phyloP scores from a whole-genome alignment of 495 filamentous ascomycete species.

The Podospora fimiseda region DNA sequence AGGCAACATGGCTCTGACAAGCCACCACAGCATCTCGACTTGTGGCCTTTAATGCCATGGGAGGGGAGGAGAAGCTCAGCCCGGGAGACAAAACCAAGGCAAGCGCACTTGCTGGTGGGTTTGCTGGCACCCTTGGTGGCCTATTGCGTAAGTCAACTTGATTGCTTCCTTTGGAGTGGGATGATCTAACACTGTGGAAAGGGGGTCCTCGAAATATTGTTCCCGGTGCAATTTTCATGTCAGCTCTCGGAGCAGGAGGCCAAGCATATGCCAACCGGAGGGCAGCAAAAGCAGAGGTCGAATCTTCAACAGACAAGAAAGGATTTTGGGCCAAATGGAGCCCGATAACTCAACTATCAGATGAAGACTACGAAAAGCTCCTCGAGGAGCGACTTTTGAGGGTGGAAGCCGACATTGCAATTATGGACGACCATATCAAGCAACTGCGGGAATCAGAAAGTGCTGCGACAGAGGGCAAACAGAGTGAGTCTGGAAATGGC shows the following conservation, averaged over 20 bases:
- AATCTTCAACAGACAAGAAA: conserved; percentile 2
- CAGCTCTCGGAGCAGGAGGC: conserved; percentile 31
- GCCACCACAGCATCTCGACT: conserved; percentile 29
- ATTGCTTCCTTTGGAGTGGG: background rate
- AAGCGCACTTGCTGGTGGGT: conserved; percentile 61
- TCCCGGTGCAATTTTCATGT: conserved; percentile 34
- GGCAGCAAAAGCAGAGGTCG: conserved; percentile 2
- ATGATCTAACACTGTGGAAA: conserved; percentile 19
- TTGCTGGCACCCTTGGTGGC: conserved; percentile 61
- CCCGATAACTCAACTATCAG: conserved; percentile 66
- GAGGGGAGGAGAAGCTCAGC: conserved; percentile 43
- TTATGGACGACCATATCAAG: conserved; percentile 79
- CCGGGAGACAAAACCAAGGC: conserved; percentile 51
- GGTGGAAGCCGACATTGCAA: conserved; percentile 76
- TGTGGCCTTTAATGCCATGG: conserved; percentile 28
- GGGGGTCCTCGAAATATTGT: conserved; percentile 39
- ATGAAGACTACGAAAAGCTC: conserved; percentile 72
- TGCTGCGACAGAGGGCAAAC: background rate
- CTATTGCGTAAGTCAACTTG: conserved; percentile 52
- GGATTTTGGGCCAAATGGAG: conserved; percentile 64
- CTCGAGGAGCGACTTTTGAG: conserved; percentile 70
- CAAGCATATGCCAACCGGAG: conserved; percentile 24
- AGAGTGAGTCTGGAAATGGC: background rate
- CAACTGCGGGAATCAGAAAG: conserved; percentile 34
- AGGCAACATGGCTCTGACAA: conserved; percentile 10